These are phyloP conservation scores for Plectosphaerella plurivora DNA, from an alignment of 2,329 filamentous ascomycete genomes.

Conservation along the genomic window DNA sequence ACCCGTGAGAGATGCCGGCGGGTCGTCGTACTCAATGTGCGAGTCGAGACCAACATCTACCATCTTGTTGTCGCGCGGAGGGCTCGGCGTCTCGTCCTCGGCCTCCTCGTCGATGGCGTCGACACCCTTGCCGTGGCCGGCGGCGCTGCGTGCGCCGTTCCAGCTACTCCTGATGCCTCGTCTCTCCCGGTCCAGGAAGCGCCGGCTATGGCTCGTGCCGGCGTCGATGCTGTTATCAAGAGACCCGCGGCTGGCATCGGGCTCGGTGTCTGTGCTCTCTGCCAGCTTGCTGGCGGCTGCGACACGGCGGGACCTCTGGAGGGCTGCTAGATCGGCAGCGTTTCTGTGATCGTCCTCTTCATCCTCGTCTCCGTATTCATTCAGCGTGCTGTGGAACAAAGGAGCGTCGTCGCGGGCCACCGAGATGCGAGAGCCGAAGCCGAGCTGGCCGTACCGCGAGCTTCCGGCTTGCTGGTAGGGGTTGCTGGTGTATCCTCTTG, in stretches of 20 bases:
- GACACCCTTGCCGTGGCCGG: constrained; percentile 12
- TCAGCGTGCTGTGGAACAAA: constrained; percentile 87
- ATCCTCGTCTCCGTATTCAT: constrained; percentile 89
- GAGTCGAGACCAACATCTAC: constrained; percentile 84
- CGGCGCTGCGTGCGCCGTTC: constrained; percentile 48
- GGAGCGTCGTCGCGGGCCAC: constrained; percentile 69
- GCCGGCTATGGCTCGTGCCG: constrained; percentile 25
- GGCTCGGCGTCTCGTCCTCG: constrained; percentile 31
- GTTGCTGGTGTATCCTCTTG: constrained; percentile 54
- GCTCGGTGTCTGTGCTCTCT: constrained; percentile 80
- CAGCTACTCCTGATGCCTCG: constrained; percentile 61
- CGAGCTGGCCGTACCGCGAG: constrained; percentile 67
- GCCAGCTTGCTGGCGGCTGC: constrained; percentile 80
- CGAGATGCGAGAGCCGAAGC: constrained; percentile 73
- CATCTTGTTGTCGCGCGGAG: constrained; percentile 52
- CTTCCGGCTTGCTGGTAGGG: constrained; percentile 73
- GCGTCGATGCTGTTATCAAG: constrained; percentile 49
- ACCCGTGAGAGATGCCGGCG: constrained; percentile 55
- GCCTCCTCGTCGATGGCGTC: constrained; percentile 35
- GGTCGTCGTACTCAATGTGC: constrained; percentile 53
- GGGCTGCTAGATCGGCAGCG: constrained; percentile 87
- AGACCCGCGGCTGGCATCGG: constrained; percentile 57
- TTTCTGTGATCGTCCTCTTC: constrained; percentile 87
- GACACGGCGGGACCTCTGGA: constrained; percentile 84
- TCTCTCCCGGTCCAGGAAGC: constrained; percentile 41